Percentiles rank a stretch among this genome's conserved stretches.
phyloP scores from a whole-genome alignment of 2,329 filamentous ascomycete genomes.

The Colletotrichum falcatum region DNA sequence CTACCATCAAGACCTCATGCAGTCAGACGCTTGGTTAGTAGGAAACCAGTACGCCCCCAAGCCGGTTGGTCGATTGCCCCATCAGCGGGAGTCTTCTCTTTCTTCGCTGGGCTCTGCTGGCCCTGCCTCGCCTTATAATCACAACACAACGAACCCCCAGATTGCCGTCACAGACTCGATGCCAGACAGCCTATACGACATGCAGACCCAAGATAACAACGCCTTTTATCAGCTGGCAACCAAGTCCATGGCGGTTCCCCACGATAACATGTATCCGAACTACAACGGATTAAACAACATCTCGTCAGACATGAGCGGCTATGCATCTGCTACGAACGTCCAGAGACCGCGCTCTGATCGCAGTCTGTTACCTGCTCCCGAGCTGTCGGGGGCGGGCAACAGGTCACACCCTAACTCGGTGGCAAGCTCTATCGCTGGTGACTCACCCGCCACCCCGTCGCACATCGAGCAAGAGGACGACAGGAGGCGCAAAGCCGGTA shows the following conservation, averaged over 20 bases:
- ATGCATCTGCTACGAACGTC: constrained; percentile 54
- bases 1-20: constrained; percentile 50
- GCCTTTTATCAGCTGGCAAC: constrained; percentile 59
- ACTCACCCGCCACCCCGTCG: constrained; percentile 70
- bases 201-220: constrained; percentile 54
- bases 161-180: constrained; percentile 65
- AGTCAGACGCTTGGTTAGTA: constrained; percentile 56
- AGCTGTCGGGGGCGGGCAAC: constrained; percentile 55
- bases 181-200: constrained; percentile 60
- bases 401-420: constrained; percentile 67
- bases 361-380: constrained; percentile 59
- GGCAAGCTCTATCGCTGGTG: constrained; percentile 67
- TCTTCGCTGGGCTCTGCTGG: constrained; percentile 71
- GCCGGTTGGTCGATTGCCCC: constrained; percentile 54
- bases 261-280: constrained; percentile 54
- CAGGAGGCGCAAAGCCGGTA: constrained; percentile 67
- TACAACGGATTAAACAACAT: constrained; percentile 56
- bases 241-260: constrained; percentile 55
- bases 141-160: constrained; percentile 68
- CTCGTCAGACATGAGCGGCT: constrained; percentile 53
- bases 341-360: constrained; percentile 55
- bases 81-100: constrained; percentile 71
- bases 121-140: constrained; percentile 69
- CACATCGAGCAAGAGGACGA: constrained; percentile 62
- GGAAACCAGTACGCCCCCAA: constrained; percentile 54